Percentiles rank a stretch among this genome's conserved stretches.
Evolutionary conservation across 805 yeast species (phyloP).

Genomic region (Pichia occidentalis): DNA sequence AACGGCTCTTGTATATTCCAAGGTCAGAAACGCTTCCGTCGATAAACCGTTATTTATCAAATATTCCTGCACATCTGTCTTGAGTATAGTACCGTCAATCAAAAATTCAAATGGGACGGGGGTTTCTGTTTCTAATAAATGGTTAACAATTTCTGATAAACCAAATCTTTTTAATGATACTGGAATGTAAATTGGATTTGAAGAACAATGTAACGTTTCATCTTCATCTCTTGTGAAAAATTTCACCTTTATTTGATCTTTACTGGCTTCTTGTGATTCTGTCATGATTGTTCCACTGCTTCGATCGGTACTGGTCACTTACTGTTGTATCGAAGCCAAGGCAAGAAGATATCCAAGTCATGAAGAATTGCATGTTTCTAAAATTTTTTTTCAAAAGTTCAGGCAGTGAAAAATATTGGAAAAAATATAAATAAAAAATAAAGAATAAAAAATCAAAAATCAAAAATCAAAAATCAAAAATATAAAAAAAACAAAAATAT

Average conservation of each 20-base stretch:
- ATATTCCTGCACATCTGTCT: conserved; percentile 75
- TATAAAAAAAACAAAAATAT: no score
- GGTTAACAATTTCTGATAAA: conserved; percentile 91
- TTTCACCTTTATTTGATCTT: conserved; percentile 63
- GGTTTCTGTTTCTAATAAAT: conserved; percentile 54
- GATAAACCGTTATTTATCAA: conserved; percentile 71
- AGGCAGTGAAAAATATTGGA: conserved; percentile 9
- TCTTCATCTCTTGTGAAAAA: conserved; percentile 84
- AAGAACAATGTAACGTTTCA: conserved; percentile 61
- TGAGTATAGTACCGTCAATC: conserved; percentile 74
- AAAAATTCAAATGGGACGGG: conserved; percentile 91
- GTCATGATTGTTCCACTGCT: no score
- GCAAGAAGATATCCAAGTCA: neutral
- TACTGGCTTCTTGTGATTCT: conserved; percentile 7
- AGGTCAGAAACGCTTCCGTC: conserved; percentile 65
- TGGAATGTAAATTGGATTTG: conserved; percentile 84
- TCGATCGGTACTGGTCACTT: neutral
- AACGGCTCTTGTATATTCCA: conserved; percentile 89
- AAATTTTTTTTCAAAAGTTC: conserved; percentile 6
- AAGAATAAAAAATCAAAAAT: no score
- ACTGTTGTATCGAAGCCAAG: neutral
- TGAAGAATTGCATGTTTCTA: neutral
- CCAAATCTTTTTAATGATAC: conserved; percentile 83
- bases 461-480: no score
- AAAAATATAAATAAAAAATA: no score